Evolutionary conservation across 139 green algal genomes (phyloP), one percentile per base, ranked within the genome.

Genomic region (Desmodesmus armatus): DNA sequence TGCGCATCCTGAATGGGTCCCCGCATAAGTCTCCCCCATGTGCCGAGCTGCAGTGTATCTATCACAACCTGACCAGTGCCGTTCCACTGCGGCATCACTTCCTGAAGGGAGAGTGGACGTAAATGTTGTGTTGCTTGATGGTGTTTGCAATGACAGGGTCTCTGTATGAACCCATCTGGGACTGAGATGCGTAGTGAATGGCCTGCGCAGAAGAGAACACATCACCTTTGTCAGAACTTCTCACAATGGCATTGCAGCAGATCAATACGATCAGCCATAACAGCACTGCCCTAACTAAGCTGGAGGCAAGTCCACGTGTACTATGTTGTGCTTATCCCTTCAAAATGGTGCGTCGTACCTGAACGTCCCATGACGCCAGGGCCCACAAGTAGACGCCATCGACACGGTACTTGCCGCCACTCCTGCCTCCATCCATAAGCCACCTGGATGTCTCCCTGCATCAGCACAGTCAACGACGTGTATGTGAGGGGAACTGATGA

Each of bases 321-420:
- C n/a, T n/a, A n/a, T n/a, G n/a, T n/a, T n/a, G n/a, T n/a, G n/a
- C n/a, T n/a, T n/a, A n/a, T n/a, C n/a, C n/a, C n/a, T n/a, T n/a
- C n/a, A n/a, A n/a, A n/a, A n/a, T n/a, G n/a, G n/a, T n/a, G n/a
- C n/a, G n/a, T 73, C 69, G 17, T n/a, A 77, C 75, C 75, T 82
- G 75, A 23, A 82, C 75, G 23, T 82, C 75, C 75, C 75, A 82
- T 19, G 33, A 55, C 6, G 75, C 75, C 37, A 82, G 49, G 3
- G 51, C 35, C 75, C 75, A 82, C 75, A 82, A 27, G 51, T 82
- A 82, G 35, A 82, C 11, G 2, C 75, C 75, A 51, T 82, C 75
- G n/a, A 82, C 53, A 33, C 75, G 51, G 53, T 82, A 82, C 19
- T 15, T 63, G 19, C 44, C 40, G 75, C 75, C 75, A n/a, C n/a